phyloP scores from a whole-genome alignment of 257 asterid genomes.

The Orobanche coerulescens region DNA sequence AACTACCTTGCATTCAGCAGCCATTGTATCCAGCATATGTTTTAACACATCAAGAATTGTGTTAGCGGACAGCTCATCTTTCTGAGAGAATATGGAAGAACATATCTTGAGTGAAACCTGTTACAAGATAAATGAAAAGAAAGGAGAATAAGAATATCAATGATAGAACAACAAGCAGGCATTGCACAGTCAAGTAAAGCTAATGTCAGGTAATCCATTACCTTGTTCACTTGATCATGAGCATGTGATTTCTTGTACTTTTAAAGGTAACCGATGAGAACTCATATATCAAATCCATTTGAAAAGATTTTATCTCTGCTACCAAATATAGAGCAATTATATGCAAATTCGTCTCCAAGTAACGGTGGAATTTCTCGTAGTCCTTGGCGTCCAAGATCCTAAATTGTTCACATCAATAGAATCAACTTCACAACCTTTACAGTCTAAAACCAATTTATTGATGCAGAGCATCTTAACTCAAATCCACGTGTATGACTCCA shows the following conservation, averaged over 20 bases:
- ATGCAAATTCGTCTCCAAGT: slow-evolving; percentile 56
- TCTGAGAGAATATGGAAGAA: slow-evolving; percentile 53
- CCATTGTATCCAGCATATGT: slow-evolving; percentile 42
- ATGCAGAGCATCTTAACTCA: not conserved
- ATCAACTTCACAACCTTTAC: slow-evolving; percentile 20
- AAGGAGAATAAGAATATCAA: slow-evolving; percentile 6
- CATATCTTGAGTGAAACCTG: slow-evolving; percentile 68
- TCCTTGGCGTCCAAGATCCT: slow-evolving; percentile 64
- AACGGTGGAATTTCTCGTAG: slow-evolving; percentile 43
- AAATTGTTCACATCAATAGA: slow-evolving; percentile 19
- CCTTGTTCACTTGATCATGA: slow-evolving; percentile 73
- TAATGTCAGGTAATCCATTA: slow-evolving; percentile 20
- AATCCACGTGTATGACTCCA: not conserved
- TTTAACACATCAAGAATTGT: slow-evolving; percentile 37
- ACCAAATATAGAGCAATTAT: slow-evolving; percentile 48
- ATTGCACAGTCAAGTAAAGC: not conserved
- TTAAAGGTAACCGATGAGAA: slow-evolving; percentile 46
- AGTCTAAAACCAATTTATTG: slow-evolving; percentile 7
- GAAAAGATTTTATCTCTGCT: slow-evolving; percentile 36
- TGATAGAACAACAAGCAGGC: slow-evolving; percentile 8
- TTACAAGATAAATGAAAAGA: slow-evolving; percentile 20
- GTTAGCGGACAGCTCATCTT: slow-evolving; percentile 33
- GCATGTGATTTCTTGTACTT: slow-evolving; percentile 45
- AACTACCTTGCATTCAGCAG: slow-evolving; percentile 69
- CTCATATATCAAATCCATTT: slow-evolving; percentile 43